phyloP scores from a whole-genome alignment of 2,329 filamentous ascomycete genomes.

The Purpureocillium takamizusanense region DNA sequence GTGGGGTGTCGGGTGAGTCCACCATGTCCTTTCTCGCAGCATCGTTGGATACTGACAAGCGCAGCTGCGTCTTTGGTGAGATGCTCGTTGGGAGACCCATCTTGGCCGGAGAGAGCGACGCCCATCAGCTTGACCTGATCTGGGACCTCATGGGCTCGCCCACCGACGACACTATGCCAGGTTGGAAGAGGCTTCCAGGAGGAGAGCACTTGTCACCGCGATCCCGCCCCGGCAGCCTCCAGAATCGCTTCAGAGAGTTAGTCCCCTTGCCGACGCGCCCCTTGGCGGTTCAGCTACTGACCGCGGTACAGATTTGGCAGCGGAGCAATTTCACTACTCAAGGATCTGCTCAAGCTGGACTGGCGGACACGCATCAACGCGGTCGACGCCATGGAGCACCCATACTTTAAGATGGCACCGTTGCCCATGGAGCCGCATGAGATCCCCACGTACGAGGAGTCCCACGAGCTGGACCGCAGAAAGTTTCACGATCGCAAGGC shows the following conservation, averaged over 20 bases:
- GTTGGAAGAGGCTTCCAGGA: conserved; percentile 75
- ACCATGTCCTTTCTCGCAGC: background rate
- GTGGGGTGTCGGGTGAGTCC: conserved; percentile 85
- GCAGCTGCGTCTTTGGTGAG: conserved; percentile 94
- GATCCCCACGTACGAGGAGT: conserved; percentile 86
- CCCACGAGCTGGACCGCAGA: conserved; percentile 89
- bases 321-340: conserved; percentile 68
- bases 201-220: conserved; percentile 65
- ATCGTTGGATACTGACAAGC: conserved; percentile 11
- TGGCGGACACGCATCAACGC: conserved; percentile 87
- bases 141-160: conserved; percentile 89
- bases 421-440: conserved; percentile 75
- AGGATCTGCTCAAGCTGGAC: conserved; percentile 77
- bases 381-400: conserved; percentile 83
- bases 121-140: conserved; percentile 85
- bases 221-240: conserved; percentile 54
- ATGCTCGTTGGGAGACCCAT: conserved; percentile 96
- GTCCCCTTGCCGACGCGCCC: conserved; percentile 7
- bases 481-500: conserved; percentile 83
- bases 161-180: conserved; percentile 85
- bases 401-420: conserved; percentile 77
- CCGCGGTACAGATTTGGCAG: conserved; percentile 45
- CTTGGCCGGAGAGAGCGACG: conserved; percentile 78
- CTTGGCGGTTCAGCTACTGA: background rate
- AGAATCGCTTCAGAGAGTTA: conserved; percentile 66